Conservation (phyloP, 2,329 filamentous ascomycete species). For the Alternaria metachromatica region DNA sequence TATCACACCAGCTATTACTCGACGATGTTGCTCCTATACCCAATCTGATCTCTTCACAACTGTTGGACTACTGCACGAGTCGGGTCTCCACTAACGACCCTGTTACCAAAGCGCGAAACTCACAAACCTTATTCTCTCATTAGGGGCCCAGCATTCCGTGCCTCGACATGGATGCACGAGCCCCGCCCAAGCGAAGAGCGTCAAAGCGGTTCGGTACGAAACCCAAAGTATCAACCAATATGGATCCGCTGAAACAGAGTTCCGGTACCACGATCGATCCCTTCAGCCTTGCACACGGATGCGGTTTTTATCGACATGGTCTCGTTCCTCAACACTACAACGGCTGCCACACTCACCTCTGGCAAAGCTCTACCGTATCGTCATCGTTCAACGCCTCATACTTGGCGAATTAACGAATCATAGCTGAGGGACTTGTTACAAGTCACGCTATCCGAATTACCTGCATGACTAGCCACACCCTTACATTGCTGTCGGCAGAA, state of each 20-base stretch:
- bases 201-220: slow-evolving; percentile 26
- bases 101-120: slow-evolving; percentile 5
- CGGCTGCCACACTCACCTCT: background rate
- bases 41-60: slow-evolving; percentile 14
- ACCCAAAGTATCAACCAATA: slow-evolving; percentile 9
- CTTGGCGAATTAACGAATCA: slow-evolving; percentile 13
- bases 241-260: slow-evolving; percentile 10
- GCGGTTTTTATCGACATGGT: background rate
- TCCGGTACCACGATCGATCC: background rate
- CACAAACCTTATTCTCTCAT: slow-evolving; percentile 5
- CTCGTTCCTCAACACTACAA: background rate
- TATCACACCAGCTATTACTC: slow-evolving; percentile 1
- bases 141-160: slow-evolving; percentile 7
- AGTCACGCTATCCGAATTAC: slow-evolving; percentile 26
- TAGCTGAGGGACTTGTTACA: slow-evolving; percentile 1
- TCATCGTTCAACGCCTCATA: slow-evolving; percentile 3
- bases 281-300: background rate
- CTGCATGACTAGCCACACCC: slow-evolving; percentile 26
- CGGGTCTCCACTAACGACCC: slow-evolving; percentile 1
- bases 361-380: slow-evolving; percentile 5
- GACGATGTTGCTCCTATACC: slow-evolving; percentile 15
- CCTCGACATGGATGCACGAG: slow-evolving; percentile 6
- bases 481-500: slow-evolving; percentile 14
- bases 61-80: background rate
- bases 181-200: slow-evolving; percentile 13